These are phyloP conservation scores for Pseudogymnoascus sp. DNA, from an alignment of 2,329 filamentous ascomycete genomes.

Conservation along the genomic window DNA sequence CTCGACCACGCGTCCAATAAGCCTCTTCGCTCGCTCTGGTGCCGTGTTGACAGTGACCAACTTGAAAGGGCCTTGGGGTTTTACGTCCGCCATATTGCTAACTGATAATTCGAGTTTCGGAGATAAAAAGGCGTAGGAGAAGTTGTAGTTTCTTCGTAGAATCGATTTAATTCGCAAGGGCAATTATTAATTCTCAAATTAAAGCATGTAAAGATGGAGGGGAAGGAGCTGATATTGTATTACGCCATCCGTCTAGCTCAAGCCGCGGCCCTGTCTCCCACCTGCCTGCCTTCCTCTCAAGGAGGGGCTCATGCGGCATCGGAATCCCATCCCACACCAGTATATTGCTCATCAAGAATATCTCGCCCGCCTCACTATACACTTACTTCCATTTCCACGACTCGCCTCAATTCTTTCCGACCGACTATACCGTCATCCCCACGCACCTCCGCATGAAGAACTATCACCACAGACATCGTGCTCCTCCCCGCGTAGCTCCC, in stretches of 20 bases:
- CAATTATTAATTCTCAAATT: background rate
- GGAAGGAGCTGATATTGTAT: background rate
- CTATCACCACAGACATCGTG: background rate
- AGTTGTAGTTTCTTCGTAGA: background rate
- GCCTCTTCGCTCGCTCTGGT: constrained; percentile 52
- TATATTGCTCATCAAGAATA: background rate
- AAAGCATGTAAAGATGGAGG: background rate
- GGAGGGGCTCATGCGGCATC: background rate
- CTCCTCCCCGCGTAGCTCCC: background rate
- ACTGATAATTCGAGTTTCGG: background rate
- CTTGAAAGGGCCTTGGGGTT: constrained; percentile 47
- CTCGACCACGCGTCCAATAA: constrained; percentile 54
- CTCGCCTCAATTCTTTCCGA: background rate
- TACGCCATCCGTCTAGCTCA: background rate
- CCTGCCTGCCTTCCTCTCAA: background rate
- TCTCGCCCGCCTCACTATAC: background rate
- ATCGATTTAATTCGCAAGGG: background rate
- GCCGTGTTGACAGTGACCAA: constrained; percentile 62
- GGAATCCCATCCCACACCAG: background rate
- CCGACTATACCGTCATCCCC: background rate
- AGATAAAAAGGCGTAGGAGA: background rate
- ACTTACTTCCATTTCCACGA: background rate
- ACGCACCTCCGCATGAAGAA: background rate
- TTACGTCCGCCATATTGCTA: constrained; percentile 15
- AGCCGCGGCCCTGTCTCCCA: background rate